phyloP scores from a whole-genome alignment of 129 eudicot species.

The Deinandra increscens region DNA sequence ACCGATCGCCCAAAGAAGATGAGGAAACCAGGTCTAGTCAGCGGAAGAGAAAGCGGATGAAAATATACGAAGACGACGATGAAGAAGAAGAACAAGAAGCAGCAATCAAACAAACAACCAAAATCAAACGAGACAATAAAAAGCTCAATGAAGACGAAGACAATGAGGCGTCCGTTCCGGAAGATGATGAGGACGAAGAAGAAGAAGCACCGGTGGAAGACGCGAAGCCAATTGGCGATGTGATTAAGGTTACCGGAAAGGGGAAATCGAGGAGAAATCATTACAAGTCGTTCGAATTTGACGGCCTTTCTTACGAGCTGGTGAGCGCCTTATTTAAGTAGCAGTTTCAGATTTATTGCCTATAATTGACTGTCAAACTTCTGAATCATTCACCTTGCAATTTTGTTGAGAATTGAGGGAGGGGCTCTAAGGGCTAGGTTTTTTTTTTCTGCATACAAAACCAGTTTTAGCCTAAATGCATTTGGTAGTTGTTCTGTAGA shows the following conservation, averaged over 20 bases:
- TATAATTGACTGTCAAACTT: background rate
- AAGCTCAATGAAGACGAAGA: conserved; percentile 19
- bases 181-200: conserved; percentile 40
- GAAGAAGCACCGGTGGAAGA: conserved; percentile 40
- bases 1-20: background rate
- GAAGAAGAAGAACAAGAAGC: conserved; percentile 37
- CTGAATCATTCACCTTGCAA: background rate
- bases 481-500: conserved; percentile 4
- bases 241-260: conserved; percentile 48
- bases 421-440: background rate
- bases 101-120: conserved; percentile 22
- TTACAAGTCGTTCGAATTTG: conserved; percentile 45
- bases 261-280: conserved; percentile 40
- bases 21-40: conserved; percentile 22
- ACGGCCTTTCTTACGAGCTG: conserved; percentile 43
- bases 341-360: background rate
- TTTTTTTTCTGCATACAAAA: background rate
- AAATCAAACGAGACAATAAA: conserved; percentile 20
- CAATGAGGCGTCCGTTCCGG: conserved; percentile 20
- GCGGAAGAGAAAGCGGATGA: conserved; percentile 47
- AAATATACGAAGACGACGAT: conserved; percentile 43
- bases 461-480: background rate
- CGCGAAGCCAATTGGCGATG: conserved; percentile 51
- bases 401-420: background rate
- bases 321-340: conserved; percentile 21